These are phyloP conservation scores for Flaveria ramosissima DNA, from an alignment of 129 eudicot species.

Conservation along the genomic window DNA sequence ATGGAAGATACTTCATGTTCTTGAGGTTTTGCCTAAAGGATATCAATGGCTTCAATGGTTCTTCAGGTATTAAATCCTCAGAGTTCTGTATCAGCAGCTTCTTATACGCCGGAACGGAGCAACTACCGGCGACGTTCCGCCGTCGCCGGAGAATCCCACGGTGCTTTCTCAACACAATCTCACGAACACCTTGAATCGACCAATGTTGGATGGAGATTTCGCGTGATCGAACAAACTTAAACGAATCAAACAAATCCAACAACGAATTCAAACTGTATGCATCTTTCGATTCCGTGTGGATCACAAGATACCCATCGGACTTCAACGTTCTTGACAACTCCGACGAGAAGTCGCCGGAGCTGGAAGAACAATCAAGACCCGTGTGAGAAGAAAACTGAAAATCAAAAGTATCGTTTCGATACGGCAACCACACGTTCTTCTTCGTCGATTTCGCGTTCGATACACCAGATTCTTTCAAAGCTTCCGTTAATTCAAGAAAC, in stretches of 20 bases:
- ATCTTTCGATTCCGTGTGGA: conserved; percentile 58
- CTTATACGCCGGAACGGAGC: conserved; percentile 50
- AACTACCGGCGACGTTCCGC: conserved; percentile 21
- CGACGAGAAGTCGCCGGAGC: conserved; percentile 35
- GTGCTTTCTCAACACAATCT: conserved; percentile 49
- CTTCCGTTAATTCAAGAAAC: conserved; percentile 25
- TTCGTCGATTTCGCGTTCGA: conserved; percentile 27
- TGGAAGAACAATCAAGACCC: conserved; percentile 35
- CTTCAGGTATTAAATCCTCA: conserved; percentile 53
- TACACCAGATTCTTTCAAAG: conserved; percentile 49
- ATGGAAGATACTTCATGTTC: conserved; percentile 58
- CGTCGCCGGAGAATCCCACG: conserved; percentile 14
- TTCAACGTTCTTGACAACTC: conserved; percentile 55
- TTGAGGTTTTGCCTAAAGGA: conserved; percentile 36
- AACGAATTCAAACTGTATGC: conserved; percentile 58
- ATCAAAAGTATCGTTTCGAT: conserved; percentile 39
- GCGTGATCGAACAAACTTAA: conserved; percentile 33
- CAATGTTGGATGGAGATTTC: conserved; percentile 33
- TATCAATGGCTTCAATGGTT: conserved; percentile 57
- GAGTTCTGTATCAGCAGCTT: conserved; percentile 33
- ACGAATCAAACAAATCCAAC: conserved; percentile 48
- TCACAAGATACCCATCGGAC: conserved; percentile 49
- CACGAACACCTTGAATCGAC: conserved; percentile 33
- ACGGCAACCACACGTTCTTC: conserved; percentile 29
- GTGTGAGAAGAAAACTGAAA: conserved; percentile 41